Conservation (phyloP, 495 filamentous ascomycete genomes). For the Penicillium argentinense region DNA sequence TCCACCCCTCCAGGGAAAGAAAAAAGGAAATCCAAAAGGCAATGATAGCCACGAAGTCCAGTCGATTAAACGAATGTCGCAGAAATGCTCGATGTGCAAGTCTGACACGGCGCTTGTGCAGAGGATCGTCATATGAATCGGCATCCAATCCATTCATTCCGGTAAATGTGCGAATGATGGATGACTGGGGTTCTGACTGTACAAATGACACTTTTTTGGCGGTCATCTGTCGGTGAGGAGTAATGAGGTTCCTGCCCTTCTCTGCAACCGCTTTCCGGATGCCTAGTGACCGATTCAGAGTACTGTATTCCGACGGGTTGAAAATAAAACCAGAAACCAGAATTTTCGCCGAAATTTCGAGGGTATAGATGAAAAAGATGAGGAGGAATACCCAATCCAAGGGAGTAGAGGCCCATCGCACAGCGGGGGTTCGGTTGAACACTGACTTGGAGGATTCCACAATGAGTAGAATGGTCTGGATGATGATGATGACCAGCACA, state of each 20-base stretch:
- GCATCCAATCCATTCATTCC: constrained; percentile 60
- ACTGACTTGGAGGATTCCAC: constrained; percentile 75
- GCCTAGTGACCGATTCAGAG: constrained; percentile 68
- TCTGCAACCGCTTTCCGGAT: constrained; percentile 70
- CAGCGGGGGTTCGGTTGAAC: constrained; percentile 48
- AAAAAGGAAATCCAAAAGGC: constrained; percentile 90
- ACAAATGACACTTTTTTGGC: constrained; percentile 45
- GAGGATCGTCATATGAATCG: constrained; percentile 57
- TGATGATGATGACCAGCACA: constrained; percentile 81
- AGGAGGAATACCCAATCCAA: constrained; percentile 80
- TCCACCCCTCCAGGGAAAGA: constrained; percentile 70
- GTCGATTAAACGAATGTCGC: constrained; percentile 89
- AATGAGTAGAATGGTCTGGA: constrained; percentile 83
- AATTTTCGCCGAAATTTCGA: constrained; percentile 77
- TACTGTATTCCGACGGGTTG: constrained; percentile 84
- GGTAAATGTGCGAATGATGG: constrained; percentile 83
- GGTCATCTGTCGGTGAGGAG: constrained; percentile 71
- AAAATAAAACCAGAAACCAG: constrained; percentile 91
- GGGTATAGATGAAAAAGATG: constrained; percentile 87
- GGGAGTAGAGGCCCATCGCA: constrained; percentile 61
- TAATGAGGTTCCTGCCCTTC: constrained; percentile 75
- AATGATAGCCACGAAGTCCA: constrained; percentile 96
- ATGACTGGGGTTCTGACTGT: constrained; percentile 54
- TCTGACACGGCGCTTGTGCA: constrained; percentile 79
- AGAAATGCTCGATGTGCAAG: constrained; percentile 91